These are phyloP conservation scores for Penicillium argentinense DNA, from an alignment of 495 filamentous ascomycete genomes.

Conservation along the genomic window DNA sequence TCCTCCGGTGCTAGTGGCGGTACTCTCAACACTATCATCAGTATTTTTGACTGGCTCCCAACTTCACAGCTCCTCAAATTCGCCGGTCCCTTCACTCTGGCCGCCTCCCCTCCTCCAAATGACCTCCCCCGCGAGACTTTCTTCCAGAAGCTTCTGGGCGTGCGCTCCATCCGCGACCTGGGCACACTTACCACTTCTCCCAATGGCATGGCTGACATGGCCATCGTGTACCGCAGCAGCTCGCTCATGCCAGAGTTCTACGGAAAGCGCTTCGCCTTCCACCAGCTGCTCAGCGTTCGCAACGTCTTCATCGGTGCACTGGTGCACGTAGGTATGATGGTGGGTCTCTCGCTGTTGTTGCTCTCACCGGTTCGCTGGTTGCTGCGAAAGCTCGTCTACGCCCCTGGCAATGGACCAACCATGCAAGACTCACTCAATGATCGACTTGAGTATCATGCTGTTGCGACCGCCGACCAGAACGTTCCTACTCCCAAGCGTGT, in stretches of 20 bases:
- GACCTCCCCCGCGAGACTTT: constrained; percentile 32
- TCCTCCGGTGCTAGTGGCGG: constrained; percentile 68
- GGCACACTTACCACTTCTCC: constrained; percentile 66
- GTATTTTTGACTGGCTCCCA: constrained; percentile 61
- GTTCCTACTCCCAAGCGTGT: constrained; percentile 47
- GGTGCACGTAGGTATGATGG: constrained; percentile 55
- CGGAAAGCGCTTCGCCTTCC: constrained; percentile 71
- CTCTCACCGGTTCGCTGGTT: constrained; percentile 57
- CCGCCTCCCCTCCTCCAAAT: constrained; percentile 54
- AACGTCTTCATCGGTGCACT: constrained; percentile 57
- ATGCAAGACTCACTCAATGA: constrained; percentile 57
- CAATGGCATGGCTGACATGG: constrained; percentile 57
- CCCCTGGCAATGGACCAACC: constrained; percentile 67
- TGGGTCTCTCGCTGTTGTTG: constrained; percentile 52
- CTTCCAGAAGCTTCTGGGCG: constrained; percentile 55
- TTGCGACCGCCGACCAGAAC: constrained; percentile 60
- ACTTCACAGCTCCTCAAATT: constrained; percentile 55
- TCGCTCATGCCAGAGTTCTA: constrained; percentile 68
- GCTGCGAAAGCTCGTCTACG: constrained; percentile 51
- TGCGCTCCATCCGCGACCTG: constrained; percentile 60
- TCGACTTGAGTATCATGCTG: constrained; percentile 61
- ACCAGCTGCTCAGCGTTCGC: constrained; percentile 63
- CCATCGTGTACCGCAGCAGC: constrained; percentile 75
- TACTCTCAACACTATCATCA: constrained; percentile 64
- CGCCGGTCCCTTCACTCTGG: constrained; percentile 63